Evolutionary conservation across 225 moss, liverwort and hornwort species (phyloP).

Genomic region (Pseudisothecium myosuroides): DNA sequence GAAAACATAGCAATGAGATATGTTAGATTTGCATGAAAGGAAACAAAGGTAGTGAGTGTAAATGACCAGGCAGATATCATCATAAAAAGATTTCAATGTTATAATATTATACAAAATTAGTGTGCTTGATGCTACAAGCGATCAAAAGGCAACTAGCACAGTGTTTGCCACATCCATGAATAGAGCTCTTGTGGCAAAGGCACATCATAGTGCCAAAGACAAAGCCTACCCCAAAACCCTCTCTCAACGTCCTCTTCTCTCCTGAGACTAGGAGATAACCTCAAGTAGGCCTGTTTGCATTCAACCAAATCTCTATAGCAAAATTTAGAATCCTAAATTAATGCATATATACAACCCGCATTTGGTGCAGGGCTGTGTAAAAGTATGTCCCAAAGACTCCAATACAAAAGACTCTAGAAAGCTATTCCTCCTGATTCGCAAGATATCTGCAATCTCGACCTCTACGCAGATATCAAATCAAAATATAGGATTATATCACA

Average conservation of each 20-base stretch:
- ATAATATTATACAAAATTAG: constrained; percentile 22
- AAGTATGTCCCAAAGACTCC: neutral
- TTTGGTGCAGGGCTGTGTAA: neutral
- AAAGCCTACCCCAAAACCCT: neutral
- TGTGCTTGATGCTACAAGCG: neutral
- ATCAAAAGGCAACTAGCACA: neutral
- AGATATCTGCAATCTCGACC: neutral
- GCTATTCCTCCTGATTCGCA: neutral
- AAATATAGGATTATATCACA: neutral
- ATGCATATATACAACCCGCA: constrained; percentile 12
- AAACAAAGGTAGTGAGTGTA: neutral
- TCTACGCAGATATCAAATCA: neutral
- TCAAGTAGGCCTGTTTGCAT: neutral
- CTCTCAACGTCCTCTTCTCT: neutral
- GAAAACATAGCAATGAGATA: neutral
- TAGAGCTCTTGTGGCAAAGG: neutral
- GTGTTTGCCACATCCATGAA: neutral
- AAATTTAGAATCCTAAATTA: constrained; percentile 5
- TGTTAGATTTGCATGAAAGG: neutral
- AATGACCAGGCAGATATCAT: neutral
- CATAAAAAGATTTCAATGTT: neutral
- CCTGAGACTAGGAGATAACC: neutral
- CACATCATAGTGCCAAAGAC: neutral
- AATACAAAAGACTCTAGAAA: neutral
- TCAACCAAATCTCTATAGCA: constrained; percentile 15